Evolutionary conservation across 441 rosid species (phyloP), one percentile per base, ranked within the genome.

Genomic region (Bruguiera hainesii): DNA sequence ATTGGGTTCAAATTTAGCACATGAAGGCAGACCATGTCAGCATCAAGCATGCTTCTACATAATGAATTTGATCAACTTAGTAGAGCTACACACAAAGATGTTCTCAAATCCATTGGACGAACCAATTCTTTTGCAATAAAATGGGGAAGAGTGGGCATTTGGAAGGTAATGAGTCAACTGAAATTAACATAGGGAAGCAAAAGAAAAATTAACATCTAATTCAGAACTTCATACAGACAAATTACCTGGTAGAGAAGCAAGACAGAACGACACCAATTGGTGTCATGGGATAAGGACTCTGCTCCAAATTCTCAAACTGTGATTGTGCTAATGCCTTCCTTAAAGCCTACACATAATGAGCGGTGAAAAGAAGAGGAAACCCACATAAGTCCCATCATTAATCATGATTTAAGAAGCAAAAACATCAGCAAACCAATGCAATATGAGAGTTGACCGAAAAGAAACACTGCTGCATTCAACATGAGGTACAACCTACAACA

Each of bases 231-330:
- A 33, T 7, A 33, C 9, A 2, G 18, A 49, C 25, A 64, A 33
- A 29, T 19, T 80, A 93, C 97, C 96, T 90, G 49, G 95, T 88
- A 57, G 91, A 89, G 80, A 91, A 93, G 87, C 97, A 93, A 66
- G 96, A 91, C 51, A 73, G 96, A 52, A 91, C 80, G 49, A 78
- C 60, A 57, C 96, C 98, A 68, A 91, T 87, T 28, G 95, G 95
- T 55, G 80, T 68, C 97, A 93, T 80, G 7, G 96, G 97, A 77
- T 89, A 93, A 11, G 84, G 74, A 48, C 73, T 70, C 58, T 21
- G 71, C 74, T 78, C 81, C 70, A 78, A 77, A 61, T 64, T 71
- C 61, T 79, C 78, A 26, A 82, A 68, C 64, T 71, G 79, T 46
- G 80, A 68, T 46, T 77, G 75, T 9, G 88, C 80, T 72, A 93